These are phyloP conservation scores for Globisporangium okanoganense DNA, from an alignment of 352 stramenopile species.

Conservation along the genomic window DNA sequence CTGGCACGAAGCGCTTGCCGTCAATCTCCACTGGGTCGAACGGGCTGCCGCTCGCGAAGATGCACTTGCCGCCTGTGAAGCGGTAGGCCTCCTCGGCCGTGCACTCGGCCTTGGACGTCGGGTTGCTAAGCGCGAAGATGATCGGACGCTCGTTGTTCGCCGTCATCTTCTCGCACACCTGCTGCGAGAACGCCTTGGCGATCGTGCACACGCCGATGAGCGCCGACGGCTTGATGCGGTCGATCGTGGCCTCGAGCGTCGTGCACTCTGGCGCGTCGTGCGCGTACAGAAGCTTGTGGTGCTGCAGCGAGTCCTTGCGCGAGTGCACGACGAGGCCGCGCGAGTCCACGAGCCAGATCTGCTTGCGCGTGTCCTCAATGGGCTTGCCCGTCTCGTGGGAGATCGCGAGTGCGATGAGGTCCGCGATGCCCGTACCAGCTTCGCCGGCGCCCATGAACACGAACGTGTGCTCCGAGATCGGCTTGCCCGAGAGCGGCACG, in stretches of 20 bases:
- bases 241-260: conserved; percentile 71
- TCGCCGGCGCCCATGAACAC: conserved; percentile 94
- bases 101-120: conserved; percentile 95
- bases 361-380: conserved; percentile 84
- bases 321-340: conserved; percentile 83
- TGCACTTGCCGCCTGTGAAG: conserved; percentile 94
- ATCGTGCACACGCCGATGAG: conserved; percentile 95
- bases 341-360: conserved; percentile 93
- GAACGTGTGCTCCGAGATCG: conserved; percentile 92
- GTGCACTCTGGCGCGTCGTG: conserved; percentile 68
- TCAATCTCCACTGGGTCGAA: conserved; percentile 94
- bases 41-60: conserved; percentile 95
- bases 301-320: conserved; percentile 72
- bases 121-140: conserved; percentile 97
- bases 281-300: conserved; percentile 89
- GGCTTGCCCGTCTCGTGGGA: conserved; percentile 84
- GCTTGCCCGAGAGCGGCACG: conserved; percentile 65
- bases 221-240: conserved; percentile 90
- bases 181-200: conserved; percentile 86
- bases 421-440: conserved; percentile 93
- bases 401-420: conserved; percentile 91
- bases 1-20: conserved; percentile 78
- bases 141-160: conserved; percentile 88
- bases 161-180: conserved; percentile 89
- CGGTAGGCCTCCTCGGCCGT: conserved; percentile 95